Base-by-base conservation (phyloP, 768 basidiomycete genomes). In the Phlebiopsis flavidoalba region DNA sequence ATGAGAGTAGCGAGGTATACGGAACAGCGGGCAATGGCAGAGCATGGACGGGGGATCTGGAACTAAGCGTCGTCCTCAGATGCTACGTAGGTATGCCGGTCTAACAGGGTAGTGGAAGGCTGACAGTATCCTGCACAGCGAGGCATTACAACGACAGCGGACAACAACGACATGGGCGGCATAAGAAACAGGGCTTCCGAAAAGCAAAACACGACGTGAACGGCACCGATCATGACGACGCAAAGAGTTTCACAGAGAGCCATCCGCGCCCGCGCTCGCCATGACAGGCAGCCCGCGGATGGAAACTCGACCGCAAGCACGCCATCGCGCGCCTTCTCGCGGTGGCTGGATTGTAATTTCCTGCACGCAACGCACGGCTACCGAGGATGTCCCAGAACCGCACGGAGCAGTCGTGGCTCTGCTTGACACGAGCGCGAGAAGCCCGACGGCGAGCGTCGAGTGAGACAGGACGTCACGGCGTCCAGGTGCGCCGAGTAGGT, bases 201-300 rank as follows among this genome's bases (percentile, higher is more conserved):
- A 53, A 63, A 59, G 35, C 55, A 17, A 14, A n/a, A 19, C 5
- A 26, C 37, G 53, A 52, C 21, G 33, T 26, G 46, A 56, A 31
- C 40, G 17, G 46, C 63, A 64, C n/a, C n/a, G 62, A 74, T 79
- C 80, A 92, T 75, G 89, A 93, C 68, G 89, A 90, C 63, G 91
- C 89, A 72, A 91, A 97, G 26, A 98, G 78, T 74, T 93, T 93
- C 62, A 98, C 86, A 49, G 93, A 49, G 93, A 88, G 26, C 95
- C 95, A 74, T 98, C 96, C 12, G 93, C 93, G n/a, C 96, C 96
- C 19, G 92, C 91, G 71, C 92, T 96, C 15, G 89, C 93, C 82
- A 97, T 85, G 69, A 95, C 85, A 31, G 91, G 89, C 59, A 95
- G 73, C 61, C 88, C 83, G 12, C n/a, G 88, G 85, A 70, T 93